Percentiles rank a stretch among this genome's conserved stretches.
These are phyloP conservation scores for Rhizoclosmatium globosum DNA, from an alignment of 192 early-diverging fungal species.

Conservation along the genomic window DNA sequence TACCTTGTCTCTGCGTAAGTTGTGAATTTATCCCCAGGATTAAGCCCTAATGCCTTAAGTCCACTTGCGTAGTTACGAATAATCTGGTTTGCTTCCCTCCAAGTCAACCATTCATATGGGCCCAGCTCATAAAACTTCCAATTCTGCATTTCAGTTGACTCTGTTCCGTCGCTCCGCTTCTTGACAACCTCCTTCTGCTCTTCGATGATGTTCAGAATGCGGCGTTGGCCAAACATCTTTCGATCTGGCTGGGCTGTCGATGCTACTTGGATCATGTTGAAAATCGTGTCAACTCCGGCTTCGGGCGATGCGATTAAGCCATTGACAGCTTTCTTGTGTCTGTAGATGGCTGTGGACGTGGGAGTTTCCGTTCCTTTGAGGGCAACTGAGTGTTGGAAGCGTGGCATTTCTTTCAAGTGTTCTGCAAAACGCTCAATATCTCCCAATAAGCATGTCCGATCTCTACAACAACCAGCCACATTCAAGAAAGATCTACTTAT, in stretches of 20 bases:
- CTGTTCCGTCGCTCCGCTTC: constrained; percentile 52
- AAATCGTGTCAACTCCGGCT: constrained; percentile 23
- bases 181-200: constrained; percentile 80
- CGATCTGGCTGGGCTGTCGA: neutral
- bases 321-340: neutral
- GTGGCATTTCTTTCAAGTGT: too few relatives aligned
- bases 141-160: constrained; percentile 72
- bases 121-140: constrained; percentile 51
- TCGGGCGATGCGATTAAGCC: constrained; percentile 16
- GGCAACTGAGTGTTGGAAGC: neutral
- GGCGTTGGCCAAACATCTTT: constrained; percentile 12
- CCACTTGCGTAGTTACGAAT: constrained; percentile 44
- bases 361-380: neutral
- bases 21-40: constrained; percentile 64
- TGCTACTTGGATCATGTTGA: constrained; percentile 9
- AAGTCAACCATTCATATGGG: constrained; percentile 57
- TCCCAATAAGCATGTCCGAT: too few relatives aligned
- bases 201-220: constrained; percentile 49
- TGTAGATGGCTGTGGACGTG: constrained; percentile 7
- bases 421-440: too few relatives aligned
- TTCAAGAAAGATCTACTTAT: too few relatives aligned
- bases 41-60: constrained; percentile 76
- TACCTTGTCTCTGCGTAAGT: constrained; percentile 54
- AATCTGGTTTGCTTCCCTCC: neutral
- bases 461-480: too few relatives aligned